Evolutionary conservation across 306 rosid species (phyloP).

Genomic region (Vigna hirtella): DNA sequence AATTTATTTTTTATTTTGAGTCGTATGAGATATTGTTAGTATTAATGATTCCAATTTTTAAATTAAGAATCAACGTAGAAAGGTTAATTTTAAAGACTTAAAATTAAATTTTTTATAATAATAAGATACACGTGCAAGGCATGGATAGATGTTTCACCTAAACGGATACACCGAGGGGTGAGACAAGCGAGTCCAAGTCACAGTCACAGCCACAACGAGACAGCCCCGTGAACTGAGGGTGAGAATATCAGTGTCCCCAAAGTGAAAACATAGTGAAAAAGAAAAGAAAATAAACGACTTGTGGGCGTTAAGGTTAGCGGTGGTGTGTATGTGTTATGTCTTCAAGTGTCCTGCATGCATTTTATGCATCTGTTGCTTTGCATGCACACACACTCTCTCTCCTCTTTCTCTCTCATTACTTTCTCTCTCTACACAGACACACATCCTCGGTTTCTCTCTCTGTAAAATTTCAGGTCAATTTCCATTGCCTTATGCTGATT

Average conservation of each 20-base stretch:
- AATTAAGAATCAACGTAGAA: too few species aligned
- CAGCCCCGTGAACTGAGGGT: constrained; percentile 37
- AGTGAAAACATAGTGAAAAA: constrained; percentile 44
- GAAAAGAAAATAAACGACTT: constrained; percentile 49
- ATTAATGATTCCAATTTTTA: too few species aligned
- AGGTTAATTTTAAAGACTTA: too few species aligned
- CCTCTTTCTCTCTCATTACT: constrained; percentile 43
- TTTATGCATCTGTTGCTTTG: constrained; percentile 87
- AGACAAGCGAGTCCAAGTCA: constrained; percentile 25
- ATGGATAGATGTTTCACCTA: constrained; percentile 43
- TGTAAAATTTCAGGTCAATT: constrained; percentile 46
- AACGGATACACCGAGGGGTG: constrained; percentile 27
- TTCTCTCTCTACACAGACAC: constrained; percentile 39
- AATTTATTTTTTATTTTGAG: neutral
- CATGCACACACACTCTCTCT: constrained; percentile 76
- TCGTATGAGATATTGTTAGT: too few species aligned
- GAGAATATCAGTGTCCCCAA: constrained; percentile 34
- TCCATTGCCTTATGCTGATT: constrained; percentile 41
- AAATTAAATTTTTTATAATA: neutral
- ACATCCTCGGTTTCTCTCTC: constrained; percentile 59
- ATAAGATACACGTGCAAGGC: constrained; percentile 46
- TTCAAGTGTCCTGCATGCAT: constrained; percentile 99
- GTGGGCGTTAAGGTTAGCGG: constrained; percentile 54
- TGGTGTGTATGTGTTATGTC: constrained; percentile 49
- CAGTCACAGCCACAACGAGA: constrained; percentile 20